Evolutionary conservation across 163 green algal genomes (phyloP).

Genomic region (Coccomyxa subellipsoidea): DNA sequence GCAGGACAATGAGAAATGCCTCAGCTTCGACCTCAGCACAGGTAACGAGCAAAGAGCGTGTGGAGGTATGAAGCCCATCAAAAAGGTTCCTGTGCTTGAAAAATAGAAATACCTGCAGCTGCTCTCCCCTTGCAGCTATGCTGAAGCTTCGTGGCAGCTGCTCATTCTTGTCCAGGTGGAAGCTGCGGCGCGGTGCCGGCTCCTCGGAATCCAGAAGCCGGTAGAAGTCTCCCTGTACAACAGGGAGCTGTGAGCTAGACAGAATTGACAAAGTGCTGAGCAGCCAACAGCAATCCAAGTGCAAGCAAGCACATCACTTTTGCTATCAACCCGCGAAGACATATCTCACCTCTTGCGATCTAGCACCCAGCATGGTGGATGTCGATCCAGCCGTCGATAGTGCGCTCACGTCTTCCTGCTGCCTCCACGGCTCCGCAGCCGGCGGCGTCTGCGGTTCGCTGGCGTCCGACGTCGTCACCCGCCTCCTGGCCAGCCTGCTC

Average conservation of each 20-base stretch:
- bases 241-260: too few species aligned
- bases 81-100: too few species aligned
- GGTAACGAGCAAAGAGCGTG: too few species aligned
- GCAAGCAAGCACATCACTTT: background rate
- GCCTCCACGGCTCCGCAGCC: too few species aligned
- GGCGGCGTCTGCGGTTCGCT: background rate
- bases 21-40: too few species aligned
- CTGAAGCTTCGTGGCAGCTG: slow-evolving; percentile 4
- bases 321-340: background rate
- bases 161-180: background rate
- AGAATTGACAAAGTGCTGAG: background rate
- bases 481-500: background rate
- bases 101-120: background rate
- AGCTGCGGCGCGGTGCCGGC: background rate
- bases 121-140: background rate
- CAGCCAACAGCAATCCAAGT: background rate
- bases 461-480: too few species aligned
- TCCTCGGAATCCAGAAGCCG: background rate
- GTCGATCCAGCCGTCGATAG: background rate
- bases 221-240: background rate
- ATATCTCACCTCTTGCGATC: background rate
- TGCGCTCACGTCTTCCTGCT: background rate
- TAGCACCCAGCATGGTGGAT: background rate
- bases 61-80: too few species aligned
- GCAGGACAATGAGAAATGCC: too few species aligned